Conservation (phyloP, 768 basidiomycete species). For the Lentinula raphanica region DNA sequence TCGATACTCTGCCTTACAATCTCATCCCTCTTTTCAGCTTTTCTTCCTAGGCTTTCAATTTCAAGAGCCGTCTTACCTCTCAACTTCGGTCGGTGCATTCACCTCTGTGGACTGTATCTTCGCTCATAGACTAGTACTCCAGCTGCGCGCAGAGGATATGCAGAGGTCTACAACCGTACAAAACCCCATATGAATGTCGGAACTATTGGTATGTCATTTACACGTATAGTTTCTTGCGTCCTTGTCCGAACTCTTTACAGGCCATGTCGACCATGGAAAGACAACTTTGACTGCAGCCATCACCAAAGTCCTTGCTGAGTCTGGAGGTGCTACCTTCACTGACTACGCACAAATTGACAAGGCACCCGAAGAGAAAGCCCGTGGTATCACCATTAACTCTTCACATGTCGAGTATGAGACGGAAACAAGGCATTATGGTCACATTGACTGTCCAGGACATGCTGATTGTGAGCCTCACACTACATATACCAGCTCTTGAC, state of each 20-base stretch:
- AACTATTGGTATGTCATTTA: conserved; percentile 64
- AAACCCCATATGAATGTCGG: conserved; percentile 97
- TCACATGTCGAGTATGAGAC: conserved; percentile 99
- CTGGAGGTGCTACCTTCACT: conserved; percentile 80
- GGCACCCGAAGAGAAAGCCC: conserved; percentile 98
- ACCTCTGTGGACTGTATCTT: conserved; percentile 8
- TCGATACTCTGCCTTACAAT: not conserved
- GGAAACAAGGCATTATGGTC: conserved; percentile 83
- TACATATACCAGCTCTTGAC: conserved; percentile 8
- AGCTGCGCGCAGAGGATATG: conserved; percentile 68
- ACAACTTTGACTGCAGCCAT: conserved; percentile 95
- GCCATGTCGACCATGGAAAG: conserved; percentile 98
- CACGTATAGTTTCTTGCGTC: conserved; percentile 8
- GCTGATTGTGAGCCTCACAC: conserved; percentile 69
- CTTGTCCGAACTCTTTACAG: conserved; percentile 27
- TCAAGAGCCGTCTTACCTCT: conserved; percentile 24
- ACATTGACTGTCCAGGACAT: conserved; percentile 97
- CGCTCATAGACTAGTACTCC: not conserved
- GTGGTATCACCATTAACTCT: conserved; percentile 99
- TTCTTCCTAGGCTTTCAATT: conserved; percentile 29
- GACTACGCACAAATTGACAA: conserved; percentile 98
- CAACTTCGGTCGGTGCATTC: conserved; percentile 23
- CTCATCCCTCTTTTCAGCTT: conserved; percentile 9
- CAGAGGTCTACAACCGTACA: conserved; percentile 67
- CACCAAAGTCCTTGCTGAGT: conserved; percentile 83